Conservation (phyloP, 208 protist genomes). For the Crithidia brevicula region DNA sequence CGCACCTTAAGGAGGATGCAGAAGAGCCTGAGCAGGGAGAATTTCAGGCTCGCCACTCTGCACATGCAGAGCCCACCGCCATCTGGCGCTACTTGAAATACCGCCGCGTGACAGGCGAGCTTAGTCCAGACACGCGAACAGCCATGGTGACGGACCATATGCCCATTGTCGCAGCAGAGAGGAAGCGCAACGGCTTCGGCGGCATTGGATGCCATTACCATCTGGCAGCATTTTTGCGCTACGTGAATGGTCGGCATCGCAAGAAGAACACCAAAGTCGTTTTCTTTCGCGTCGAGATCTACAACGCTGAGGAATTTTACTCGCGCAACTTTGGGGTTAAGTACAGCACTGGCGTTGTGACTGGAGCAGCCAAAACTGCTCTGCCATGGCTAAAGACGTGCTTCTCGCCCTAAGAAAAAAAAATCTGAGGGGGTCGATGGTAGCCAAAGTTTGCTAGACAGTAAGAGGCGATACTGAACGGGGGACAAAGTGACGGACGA, state of each 20-base stretch:
- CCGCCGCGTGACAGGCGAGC: neutral
- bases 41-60: neutral
- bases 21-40: neutral
- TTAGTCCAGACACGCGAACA: neutral
- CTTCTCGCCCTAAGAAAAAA: neutral
- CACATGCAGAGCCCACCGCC: slow-evolving; percentile 2
- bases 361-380: neutral
- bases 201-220: neutral
- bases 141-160: slow-evolving; percentile 8
- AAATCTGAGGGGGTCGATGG: slow-evolving; percentile 2
- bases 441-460: slow-evolving; percentile 2
- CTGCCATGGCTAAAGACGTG: neutral
- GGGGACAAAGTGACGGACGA: neutral
- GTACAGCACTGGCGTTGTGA: slow-evolving; percentile 1
- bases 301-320: slow-evolving; percentile 2
- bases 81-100: slow-evolving; percentile 2
- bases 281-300: slow-evolving; percentile 2
- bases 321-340: slow-evolving; percentile 4
- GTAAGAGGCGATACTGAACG: neutral
- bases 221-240: neutral
- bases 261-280: neutral
- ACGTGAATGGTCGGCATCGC: slow-evolving; percentile 1
- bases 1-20: neutral
- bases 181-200: slow-evolving; percentile 6
- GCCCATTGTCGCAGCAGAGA: neutral